These are phyloP conservation scores for Didymella sp. DNA, from an alignment of 2,329 filamentous ascomycete species.

Conservation along the genomic window DNA sequence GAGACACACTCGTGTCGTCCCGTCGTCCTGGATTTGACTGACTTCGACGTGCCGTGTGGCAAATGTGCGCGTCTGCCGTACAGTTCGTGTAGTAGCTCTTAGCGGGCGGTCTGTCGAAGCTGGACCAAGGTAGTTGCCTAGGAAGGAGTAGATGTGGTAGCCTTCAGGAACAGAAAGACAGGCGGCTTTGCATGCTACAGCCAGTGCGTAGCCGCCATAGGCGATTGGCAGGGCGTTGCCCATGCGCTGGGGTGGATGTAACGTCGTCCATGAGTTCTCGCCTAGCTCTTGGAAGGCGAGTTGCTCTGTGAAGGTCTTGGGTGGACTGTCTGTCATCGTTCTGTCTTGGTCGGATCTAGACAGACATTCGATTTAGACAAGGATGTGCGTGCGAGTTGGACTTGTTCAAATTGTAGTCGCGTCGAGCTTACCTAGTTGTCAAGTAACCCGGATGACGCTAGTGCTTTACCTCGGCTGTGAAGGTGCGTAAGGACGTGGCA, in stretches of 20 bases:
- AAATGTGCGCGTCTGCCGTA: constrained; percentile 58
- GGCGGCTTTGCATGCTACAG: constrained; percentile 53
- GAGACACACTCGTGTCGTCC: constrained; percentile 50
- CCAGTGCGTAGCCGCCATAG: constrained; percentile 57
- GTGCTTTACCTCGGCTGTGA: constrained; percentile 13
- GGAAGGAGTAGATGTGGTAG: constrained; percentile 56
- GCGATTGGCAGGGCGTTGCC: constrained; percentile 50
- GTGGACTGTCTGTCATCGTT: constrained; percentile 7
- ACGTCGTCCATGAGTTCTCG: constrained; percentile 25
- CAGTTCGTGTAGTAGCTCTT: constrained; percentile 45
- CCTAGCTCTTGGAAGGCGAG: constrained; percentile 22
- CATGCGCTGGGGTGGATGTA: constrained; percentile 47
- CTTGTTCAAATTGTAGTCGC: background rate
- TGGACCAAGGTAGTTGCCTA: constrained; percentile 58
- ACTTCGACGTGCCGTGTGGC: constrained; percentile 57
- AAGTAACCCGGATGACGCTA: constrained; percentile 2
- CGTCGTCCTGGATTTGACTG: constrained; percentile 51
- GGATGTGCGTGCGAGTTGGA: background rate
- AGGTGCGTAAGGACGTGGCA: background rate
- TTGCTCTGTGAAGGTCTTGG: constrained; percentile 23
- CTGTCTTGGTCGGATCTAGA: background rate
- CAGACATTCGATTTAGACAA: background rate
- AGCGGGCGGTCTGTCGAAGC: constrained; percentile 52
- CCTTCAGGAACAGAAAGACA: constrained; percentile 46
- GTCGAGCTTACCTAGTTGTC: background rate